A percentile compares a stretch with the other conserved stretches of the same genome.
Evolutionary conservation across 2,329 filamentous ascomycete species (phyloP).

Genomic region (Botryotinia calthae): DNA sequence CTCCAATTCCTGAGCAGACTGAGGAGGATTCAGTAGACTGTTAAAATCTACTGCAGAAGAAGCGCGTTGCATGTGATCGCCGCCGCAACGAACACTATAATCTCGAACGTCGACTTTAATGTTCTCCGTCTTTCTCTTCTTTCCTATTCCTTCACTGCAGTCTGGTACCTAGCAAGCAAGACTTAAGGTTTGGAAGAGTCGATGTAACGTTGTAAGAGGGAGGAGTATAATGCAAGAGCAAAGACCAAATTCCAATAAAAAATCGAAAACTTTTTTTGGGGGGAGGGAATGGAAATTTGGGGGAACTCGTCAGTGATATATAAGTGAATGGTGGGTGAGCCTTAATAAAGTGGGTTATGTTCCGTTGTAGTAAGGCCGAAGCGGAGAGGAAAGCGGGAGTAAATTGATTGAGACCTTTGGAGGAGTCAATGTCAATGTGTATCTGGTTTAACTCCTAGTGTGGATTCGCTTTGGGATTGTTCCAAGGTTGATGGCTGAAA

Average conservation of each 20-base stretch:
- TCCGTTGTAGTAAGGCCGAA: slow-evolving; percentile 14
- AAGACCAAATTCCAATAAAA: neutral
- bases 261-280: neutral
- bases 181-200: neutral
- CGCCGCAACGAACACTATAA: slow-evolving; percentile 37
- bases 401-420: slow-evolving; percentile 21
- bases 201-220: neutral
- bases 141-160: neutral
- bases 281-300: slow-evolving; percentile 6
- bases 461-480: neutral
- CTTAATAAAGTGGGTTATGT: slow-evolving; percentile 28
- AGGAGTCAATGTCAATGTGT: neutral
- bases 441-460: neutral
- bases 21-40: slow-evolving; percentile 71
- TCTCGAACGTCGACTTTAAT: neutral
- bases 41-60: slow-evolving; percentile 72
- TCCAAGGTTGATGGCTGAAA: neutral
- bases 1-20: slow-evolving; percentile 41
- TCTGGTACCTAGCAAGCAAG: neutral
- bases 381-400: slow-evolving; percentile 28
- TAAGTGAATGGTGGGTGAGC: slow-evolving; percentile 30
- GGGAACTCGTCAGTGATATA: slow-evolving; percentile 32
- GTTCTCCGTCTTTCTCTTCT: neutral
- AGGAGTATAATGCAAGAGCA: neutral
- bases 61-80: slow-evolving; percentile 72